Evolutionary conservation across 2,329 filamentous ascomycete genomes (phyloP).

Genomic region (Scedosporium minutisporum): DNA sequence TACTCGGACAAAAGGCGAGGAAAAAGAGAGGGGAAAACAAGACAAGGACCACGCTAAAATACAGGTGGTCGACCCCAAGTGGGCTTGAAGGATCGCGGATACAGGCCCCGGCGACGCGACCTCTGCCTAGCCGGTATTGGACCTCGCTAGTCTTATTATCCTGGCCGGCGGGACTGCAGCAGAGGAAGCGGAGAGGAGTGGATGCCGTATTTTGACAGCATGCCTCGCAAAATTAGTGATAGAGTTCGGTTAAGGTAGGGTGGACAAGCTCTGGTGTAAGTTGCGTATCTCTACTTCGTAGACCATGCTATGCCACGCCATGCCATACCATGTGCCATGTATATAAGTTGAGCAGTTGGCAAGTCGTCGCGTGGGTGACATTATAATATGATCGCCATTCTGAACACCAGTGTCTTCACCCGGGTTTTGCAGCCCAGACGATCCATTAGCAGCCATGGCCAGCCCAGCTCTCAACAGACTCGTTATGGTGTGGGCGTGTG

Average conservation of each 20-base stretch:
- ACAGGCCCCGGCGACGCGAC: not conserved
- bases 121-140: not conserved
- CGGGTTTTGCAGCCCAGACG: not conserved
- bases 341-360: not conserved
- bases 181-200: not conserved
- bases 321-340: not conserved
- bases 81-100: not conserved
- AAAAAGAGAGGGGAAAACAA: not conserved
- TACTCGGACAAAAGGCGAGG: not conserved
- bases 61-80: not conserved
- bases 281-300: not conserved
- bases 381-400: not conserved
- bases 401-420: not conserved
- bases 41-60: not conserved
- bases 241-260: no score
- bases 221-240: not conserved
- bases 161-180: not conserved
- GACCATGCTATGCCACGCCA: not conserved
- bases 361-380: not conserved
- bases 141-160: not conserved
- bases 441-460: not conserved
- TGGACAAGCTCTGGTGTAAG: not conserved
- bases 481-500: not conserved
- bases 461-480: not conserved
- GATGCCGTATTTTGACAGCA: not conserved